Evolutionary conservation across 2,329 filamentous ascomycete genomes (phyloP).

Genomic region (Zasmidium citrigriseum): DNA sequence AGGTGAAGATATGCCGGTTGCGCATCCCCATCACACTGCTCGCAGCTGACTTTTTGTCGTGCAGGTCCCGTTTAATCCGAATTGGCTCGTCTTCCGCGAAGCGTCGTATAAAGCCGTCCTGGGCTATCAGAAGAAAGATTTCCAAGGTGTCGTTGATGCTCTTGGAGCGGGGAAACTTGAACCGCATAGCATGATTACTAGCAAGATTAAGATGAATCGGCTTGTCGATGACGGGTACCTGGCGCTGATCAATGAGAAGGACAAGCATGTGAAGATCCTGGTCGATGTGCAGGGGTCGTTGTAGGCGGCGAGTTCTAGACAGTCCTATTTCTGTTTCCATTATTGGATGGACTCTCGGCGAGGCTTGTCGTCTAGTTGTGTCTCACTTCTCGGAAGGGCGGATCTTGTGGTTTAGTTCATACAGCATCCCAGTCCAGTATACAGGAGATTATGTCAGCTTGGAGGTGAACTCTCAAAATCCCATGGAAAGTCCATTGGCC

Average conservation of each 20-base stretch:
- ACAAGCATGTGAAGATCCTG: constrained; percentile 64
- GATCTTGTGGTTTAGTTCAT: too few relatives aligned
- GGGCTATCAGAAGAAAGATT: constrained; percentile 56
- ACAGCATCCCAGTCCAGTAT: too few relatives aligned
- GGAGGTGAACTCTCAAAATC: background rate
- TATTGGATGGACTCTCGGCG: too few relatives aligned
- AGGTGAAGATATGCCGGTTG: constrained; percentile 17
- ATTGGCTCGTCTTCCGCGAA: constrained; percentile 56
- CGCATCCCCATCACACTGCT: too few relatives aligned
- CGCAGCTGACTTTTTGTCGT: background rate
- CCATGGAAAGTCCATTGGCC: background rate
- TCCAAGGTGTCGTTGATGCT: constrained; percentile 55
- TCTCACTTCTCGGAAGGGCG: too few relatives aligned
- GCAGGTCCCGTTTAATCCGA: constrained; percentile 52
- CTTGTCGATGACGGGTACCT: constrained; percentile 60
- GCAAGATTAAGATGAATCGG: constrained; percentile 56
- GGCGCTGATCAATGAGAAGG: constrained; percentile 59
- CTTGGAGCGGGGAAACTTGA: constrained; percentile 41
- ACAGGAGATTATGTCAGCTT: background rate
- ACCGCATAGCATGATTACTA: constrained; percentile 62
- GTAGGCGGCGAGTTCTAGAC: background rate
- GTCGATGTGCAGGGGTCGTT: constrained; percentile 45
- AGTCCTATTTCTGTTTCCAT: too few relatives aligned
- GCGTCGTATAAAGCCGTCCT: constrained; percentile 53
- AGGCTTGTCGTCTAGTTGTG: too few relatives aligned